Evolutionary conservation across 331 rosid species (phyloP), one percentile per base, ranked within the genome.

Genomic region (Pyrus hybrid): DNA sequence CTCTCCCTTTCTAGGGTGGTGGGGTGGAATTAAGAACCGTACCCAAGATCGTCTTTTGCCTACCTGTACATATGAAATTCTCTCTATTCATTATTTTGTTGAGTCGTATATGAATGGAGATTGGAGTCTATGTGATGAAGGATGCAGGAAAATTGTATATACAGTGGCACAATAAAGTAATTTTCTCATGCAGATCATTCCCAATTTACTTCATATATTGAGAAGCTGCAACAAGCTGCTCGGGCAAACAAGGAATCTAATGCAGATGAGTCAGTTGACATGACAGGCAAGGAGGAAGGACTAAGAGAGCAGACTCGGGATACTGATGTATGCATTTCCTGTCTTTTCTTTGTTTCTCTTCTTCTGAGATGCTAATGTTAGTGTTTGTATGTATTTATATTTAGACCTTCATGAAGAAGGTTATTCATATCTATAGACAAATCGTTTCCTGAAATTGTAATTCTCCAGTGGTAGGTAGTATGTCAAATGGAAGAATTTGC

Each of bases 191-290:
- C 82, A 85, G 89, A 78, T 49, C 75, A 78, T 76, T 77, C 86
- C 13, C 87, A 84, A 67, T 89, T 82, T 72, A 67, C 85, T 49
- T 56, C 76, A 70, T 79, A 88, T 79, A 86, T 91, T 51, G 91
- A 86, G 78, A 84, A 67, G 72, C 87, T 88, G 84, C 79, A 83
- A 77, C 83, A 83, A 87, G 84, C 64, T 67, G 69, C 71, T 58
- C 85, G 81, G 81, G 85, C 71, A 83, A 87, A 93, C 80, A 78
- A 79, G 57, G 87, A 89, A 67, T 63, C 81, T 10, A 30, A 47
- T 71, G 79, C n/a, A 77, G 89, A 91, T 28, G 88, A 82, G 56
- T 65, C 85, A 54, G 87, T 56, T 87, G 83, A 69, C 43, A 41
- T 63, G 77, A 63, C 76, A 1, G 81, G 63, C 71, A 88, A 76